Conservation (phyloP, 148 eudicot genomes). For the Vaccinium darrowii region DNA sequence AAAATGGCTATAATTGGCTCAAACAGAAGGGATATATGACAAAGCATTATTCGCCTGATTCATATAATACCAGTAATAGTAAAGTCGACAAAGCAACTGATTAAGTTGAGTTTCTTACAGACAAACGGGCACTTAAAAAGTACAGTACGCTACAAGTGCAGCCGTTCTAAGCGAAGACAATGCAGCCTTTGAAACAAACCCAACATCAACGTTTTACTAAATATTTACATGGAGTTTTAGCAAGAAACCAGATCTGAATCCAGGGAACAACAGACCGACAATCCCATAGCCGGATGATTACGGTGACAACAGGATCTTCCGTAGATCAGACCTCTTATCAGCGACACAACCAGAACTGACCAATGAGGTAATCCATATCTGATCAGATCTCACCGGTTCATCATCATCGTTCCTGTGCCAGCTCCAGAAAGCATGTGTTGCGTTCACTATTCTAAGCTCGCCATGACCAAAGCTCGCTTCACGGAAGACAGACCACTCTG, state of each 20-base stretch:
- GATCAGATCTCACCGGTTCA: slow-evolving; percentile 81
- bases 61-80: neutral
- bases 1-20: no score
- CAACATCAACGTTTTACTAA: neutral
- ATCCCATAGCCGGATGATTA: slow-evolving; percentile 18
- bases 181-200: neutral
- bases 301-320: slow-evolving; percentile 52
- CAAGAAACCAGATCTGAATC: neutral
- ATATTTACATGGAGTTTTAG: neutral
- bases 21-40: no score
- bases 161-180: neutral
- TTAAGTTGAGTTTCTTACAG: neutral
- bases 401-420: slow-evolving; percentile 94
- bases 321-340: slow-evolving; percentile 35
- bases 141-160: neutral
- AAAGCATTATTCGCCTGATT: neutral
- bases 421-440: slow-evolving; percentile 82
- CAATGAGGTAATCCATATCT: slow-evolving; percentile 76
- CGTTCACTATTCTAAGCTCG: slow-evolving; percentile 68
- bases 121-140: neutral
- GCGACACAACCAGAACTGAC: slow-evolving; percentile 57
- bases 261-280: neutral
- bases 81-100: neutral
- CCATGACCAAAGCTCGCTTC: slow-evolving; percentile 97
- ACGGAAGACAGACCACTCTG: slow-evolving; percentile 85